Evolutionary conservation across 495 filamentous ascomycete genomes (phyloP), one percentile per base, ranked within the genome.

Genomic region (Ascobolus immersus): DNA sequence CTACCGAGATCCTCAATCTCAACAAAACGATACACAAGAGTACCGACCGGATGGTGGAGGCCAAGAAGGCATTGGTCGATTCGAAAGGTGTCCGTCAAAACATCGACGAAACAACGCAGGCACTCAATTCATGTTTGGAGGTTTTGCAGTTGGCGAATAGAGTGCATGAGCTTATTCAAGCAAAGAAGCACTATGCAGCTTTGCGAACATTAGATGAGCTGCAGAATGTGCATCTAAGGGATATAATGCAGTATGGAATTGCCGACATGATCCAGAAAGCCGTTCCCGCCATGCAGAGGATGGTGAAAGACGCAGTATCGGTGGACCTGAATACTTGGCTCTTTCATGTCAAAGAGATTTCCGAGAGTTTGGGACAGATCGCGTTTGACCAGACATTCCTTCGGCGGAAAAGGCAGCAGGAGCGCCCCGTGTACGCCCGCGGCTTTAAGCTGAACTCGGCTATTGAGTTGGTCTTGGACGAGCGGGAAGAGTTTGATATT

Each of bases 281-380:
- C 0, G 79, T 94, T 3, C 86, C 86, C 4, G 70, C 80, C 5
- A 92, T 81, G 2, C 80, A 92, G 47, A 77, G 73, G 41, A 68
- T 82, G 18, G 90, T 99, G 35, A 80, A 82, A 2, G 84, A 94
- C 44, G 77, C 79, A 2, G 86, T 99, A 36, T 93, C 93, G 89
- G 73, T 69, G 1, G 86, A 99, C 53, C 54, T 99, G 22, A 94
- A 93, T 50, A 92, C 77, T 2, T 99, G 86, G 86, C 59, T 99
- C n/a, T 94, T 71, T 48, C 71, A 77, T 19, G 90, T 99, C 39
- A 70, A 89, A 37, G 89, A 94, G 50, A 89, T 81, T 21, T 90
- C 81, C 0, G 81, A 91, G 39, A 90, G 84, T 35, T 58, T 99
- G 15, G 86, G 86, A 3, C 82, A 94, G 52, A 74, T 99, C n/a